Conservation (phyloP, 2,329 filamentous ascomycete species). For the Penicillium sp. region DNA sequence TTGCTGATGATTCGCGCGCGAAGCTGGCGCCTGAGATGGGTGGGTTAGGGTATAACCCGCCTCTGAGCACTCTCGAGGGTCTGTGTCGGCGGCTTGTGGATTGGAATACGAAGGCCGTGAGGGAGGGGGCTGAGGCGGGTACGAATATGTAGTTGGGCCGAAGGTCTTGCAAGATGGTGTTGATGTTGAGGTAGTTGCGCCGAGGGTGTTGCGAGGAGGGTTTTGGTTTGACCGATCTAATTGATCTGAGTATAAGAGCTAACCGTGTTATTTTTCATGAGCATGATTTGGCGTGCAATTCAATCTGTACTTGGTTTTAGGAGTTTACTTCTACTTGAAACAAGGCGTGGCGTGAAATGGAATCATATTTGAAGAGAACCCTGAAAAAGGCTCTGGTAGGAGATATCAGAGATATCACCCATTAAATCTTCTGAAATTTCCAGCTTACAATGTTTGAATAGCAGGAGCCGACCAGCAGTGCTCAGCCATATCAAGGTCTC, state of each 20-base stretch:
- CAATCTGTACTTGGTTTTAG: neutral
- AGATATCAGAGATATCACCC: neutral
- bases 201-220: slow-evolving; percentile 13
- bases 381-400: neutral
- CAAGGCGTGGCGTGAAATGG: neutral
- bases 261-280: no score
- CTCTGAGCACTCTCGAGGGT: slow-evolving; percentile 33
- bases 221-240: neutral
- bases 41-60: slow-evolving; percentile 33
- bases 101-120: slow-evolving; percentile 31
- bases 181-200: slow-evolving; percentile 18
- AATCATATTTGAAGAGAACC: neutral
- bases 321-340: neutral
- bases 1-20: slow-evolving; percentile 32
- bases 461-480: slow-evolving; percentile 3
- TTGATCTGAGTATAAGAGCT: neutral
- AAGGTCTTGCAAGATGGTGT: slow-evolving; percentile 15
- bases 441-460: neutral
- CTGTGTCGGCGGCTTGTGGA: slow-evolving; percentile 33
- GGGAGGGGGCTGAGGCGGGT: slow-evolving; percentile 8
- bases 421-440: neutral
- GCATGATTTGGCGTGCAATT: neutral
- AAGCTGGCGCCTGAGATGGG: slow-evolving; percentile 25
- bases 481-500: neutral
- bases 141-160: slow-evolving; percentile 5